phyloP scores from a whole-genome alignment of 257 asterid species.

The Solanum piurae region DNA sequence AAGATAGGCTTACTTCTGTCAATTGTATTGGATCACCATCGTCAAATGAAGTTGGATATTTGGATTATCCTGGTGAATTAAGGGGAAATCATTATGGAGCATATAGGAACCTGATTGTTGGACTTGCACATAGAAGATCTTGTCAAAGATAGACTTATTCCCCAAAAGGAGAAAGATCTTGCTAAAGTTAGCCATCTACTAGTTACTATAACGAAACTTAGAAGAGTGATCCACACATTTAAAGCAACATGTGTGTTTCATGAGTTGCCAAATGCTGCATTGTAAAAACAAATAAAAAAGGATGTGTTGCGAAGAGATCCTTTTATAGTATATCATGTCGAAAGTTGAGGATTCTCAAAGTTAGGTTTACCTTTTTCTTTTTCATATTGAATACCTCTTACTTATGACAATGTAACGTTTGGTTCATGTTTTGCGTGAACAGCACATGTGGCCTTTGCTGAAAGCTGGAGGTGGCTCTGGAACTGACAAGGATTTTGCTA shows the following conservation, averaged over 20 bases:
- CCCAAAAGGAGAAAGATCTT: background rate
- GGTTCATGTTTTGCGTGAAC: conserved; percentile 14
- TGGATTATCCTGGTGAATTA: background rate
- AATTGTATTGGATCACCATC: background rate
- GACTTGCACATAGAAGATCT: background rate
- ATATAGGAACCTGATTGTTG: background rate
- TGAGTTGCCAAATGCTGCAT: background rate
- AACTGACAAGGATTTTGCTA: conserved; percentile 47
- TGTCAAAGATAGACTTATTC: background rate
- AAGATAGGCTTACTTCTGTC: background rate
- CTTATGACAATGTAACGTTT: background rate
- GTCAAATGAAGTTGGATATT: background rate
- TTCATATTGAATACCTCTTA: background rate
- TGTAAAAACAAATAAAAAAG: background rate
- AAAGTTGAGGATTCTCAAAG: background rate
- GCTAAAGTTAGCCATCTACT: background rate
- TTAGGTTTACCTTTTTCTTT: background rate
- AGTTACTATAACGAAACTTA: background rate
- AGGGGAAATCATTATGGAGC: background rate
- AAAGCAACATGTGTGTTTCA: background rate
- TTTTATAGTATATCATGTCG: background rate
- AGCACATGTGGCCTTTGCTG: conserved; percentile 97
- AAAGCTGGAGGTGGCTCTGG: conserved; percentile 72
- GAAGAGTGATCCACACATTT: background rate
- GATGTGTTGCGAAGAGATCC: background rate